Evolutionary conservation across 176 grass and related monocot genomes (phyloP).

Genomic region (Thinopyrum elongatum): DNA sequence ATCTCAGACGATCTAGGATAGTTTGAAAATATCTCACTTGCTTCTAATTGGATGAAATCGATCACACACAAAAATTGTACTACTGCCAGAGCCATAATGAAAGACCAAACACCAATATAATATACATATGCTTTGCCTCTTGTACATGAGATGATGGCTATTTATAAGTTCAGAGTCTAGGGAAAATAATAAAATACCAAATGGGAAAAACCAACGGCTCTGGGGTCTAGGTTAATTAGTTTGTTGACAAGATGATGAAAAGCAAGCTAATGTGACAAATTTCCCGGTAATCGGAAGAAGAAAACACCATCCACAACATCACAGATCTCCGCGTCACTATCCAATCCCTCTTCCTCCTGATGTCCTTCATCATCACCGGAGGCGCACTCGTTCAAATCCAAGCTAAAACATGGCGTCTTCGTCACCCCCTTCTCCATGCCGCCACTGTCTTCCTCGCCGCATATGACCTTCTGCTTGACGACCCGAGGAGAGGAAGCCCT

Average conservation of each 20-base stretch:
- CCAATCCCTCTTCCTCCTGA: slow-evolving; percentile 2
- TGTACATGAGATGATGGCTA: not conserved
- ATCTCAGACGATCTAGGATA: no score
- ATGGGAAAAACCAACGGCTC: not conserved
- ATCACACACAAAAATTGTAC: no score
- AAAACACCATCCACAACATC: slow-evolving; percentile 62
- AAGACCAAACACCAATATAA: slow-evolving; percentile 6
- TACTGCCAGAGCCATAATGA: not conserved
- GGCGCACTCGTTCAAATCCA: slow-evolving; percentile 75
- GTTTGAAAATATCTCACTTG: no score
- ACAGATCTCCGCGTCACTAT: slow-evolving; percentile 32
- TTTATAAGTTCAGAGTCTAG: not conserved
- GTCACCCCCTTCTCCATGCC: slow-evolving; percentile 8
- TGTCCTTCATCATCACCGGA: slow-evolving; percentile 13
- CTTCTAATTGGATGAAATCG: no score
- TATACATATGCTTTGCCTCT: not conserved
- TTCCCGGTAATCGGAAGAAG: slow-evolving; percentile 40
- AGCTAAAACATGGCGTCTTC: slow-evolving; percentile 32
- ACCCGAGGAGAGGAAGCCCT: slow-evolving; percentile 36
- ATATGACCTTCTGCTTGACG: slow-evolving; percentile 34
- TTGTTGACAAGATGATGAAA: slow-evolving; percentile 1
- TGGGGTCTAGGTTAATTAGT: slow-evolving; percentile 7
- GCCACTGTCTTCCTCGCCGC: not conserved
- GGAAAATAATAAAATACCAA: not conserved
- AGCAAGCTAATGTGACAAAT: slow-evolving; percentile 30